phyloP scores from a whole-genome alignment of 75 land plant genomes.

The Ceratopteris richardii region DNA sequence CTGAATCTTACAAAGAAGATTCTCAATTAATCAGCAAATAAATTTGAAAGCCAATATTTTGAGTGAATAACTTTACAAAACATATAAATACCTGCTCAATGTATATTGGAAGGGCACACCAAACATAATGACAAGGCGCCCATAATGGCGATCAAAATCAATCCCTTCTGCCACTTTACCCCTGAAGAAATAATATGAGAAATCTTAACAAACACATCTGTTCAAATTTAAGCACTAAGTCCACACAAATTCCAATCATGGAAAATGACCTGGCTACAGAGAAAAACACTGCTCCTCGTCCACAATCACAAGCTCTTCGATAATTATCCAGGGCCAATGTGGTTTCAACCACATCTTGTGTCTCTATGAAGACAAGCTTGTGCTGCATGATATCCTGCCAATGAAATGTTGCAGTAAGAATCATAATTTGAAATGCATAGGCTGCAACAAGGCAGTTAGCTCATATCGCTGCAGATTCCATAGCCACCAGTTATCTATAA shows the following conservation, averaged over 20 bases:
- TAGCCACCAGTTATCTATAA: too few relatives aligned
- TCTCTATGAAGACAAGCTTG: constrained; percentile 97
- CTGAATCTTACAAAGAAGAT: too few relatives aligned
- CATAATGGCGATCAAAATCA: constrained; percentile 99
- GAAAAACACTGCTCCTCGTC: constrained; percentile 98
- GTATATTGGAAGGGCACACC: constrained; percentile 98
- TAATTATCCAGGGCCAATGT: constrained; percentile 96
- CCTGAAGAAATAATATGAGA: constrained; percentile 30
- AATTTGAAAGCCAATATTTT: too few relatives aligned
- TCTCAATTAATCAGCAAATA: too few relatives aligned
- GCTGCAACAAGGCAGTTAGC: too few relatives aligned
- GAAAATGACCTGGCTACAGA: constrained; percentile 86
- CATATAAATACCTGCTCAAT: constrained; percentile 84
- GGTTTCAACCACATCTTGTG: constrained; percentile 98
- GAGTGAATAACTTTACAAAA: too few relatives aligned
- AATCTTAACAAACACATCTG: too few relatives aligned
- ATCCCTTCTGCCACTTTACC: constrained; percentile 99
- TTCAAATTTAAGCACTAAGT: neutral
- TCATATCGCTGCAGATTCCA: too few relatives aligned
- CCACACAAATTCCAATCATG: too few relatives aligned
- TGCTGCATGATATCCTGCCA: constrained; percentile 98
- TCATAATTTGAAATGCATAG: neutral
- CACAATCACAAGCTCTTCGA: constrained; percentile 97
- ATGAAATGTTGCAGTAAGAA: too few relatives aligned
- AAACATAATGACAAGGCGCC: constrained; percentile 96